A percentile compares a stretch with the other conserved stretches of the same genome.
Evolutionary conservation across 208 protist species (phyloP).

Genomic region (Leishmania mexicana): DNA sequence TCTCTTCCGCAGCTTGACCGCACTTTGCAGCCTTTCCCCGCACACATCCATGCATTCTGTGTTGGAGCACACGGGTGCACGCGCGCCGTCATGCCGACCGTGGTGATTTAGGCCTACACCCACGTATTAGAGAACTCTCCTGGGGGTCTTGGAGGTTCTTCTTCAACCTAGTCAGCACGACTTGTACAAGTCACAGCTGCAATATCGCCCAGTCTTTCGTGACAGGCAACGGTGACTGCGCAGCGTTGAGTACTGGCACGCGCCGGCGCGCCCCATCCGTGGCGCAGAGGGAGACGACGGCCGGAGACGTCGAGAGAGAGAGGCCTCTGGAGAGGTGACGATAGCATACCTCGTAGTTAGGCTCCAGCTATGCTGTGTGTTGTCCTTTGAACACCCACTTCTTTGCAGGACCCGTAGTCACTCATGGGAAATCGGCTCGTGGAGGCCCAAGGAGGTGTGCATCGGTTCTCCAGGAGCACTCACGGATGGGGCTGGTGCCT

Average conservation of each 20-base stretch:
- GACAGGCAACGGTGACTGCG: background rate
- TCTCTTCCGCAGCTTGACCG: no score
- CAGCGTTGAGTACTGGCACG: background rate
- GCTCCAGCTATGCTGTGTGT: background rate
- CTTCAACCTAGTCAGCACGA: background rate
- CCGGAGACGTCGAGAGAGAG: background rate
- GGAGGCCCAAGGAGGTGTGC: background rate
- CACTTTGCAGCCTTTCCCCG: background rate
- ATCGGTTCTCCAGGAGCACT: background rate
- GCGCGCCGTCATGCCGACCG: background rate
- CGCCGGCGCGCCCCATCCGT: background rate
- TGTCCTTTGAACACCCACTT: background rate
- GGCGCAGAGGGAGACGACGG: background rate
- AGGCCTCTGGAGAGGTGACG: background rate
- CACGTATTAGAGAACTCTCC: background rate
- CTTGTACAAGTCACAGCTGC: background rate
- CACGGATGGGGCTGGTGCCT: background rate
- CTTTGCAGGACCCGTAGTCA: background rate
- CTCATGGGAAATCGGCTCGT: background rate
- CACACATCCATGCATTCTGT: background rate
- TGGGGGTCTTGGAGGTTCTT: background rate
- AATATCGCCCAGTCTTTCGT: background rate
- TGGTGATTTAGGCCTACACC: background rate
- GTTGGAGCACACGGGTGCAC: background rate
- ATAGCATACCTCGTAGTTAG: background rate